Conservation (phyloP, 2,329 filamentous ascomycete species). For the Trichophyton simii region DNA sequence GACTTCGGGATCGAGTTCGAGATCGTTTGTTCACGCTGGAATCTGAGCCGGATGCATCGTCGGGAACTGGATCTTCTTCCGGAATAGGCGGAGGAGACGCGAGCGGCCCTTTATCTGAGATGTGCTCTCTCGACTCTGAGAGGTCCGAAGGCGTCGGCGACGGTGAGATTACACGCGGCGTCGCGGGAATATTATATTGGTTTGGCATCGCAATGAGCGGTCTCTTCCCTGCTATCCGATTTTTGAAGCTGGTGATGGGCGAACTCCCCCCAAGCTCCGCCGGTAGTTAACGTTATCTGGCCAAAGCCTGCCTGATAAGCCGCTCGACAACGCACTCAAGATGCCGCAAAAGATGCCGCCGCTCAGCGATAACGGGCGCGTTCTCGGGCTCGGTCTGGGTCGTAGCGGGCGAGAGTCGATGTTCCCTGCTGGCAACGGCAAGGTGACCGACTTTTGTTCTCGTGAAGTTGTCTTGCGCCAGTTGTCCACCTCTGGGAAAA, state of each 20-base stretch:
- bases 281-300: neutral
- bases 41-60: constrained; percentile 41
- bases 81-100: constrained; percentile 48
- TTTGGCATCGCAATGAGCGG: constrained; percentile 30
- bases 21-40: constrained; percentile 45
- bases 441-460: neutral
- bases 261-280: neutral
- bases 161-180: constrained; percentile 79
- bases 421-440: neutral
- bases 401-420: neutral
- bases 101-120: constrained; percentile 44
- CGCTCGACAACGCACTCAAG: neutral
- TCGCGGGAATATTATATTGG: constrained; percentile 54
- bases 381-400: neutral
- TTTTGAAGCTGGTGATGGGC: neutral
- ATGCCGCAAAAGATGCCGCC: neutral
- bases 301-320: neutral
- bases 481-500: neutral
- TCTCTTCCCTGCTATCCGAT: neutral
- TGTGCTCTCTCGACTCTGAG: constrained; percentile 44
- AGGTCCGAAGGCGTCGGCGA: constrained; percentile 56
- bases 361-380: neutral
- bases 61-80: constrained; percentile 45
- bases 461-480: neutral
- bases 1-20: constrained; percentile 59